phyloP scores from a whole-genome alignment of 2,329 filamentous ascomycete species.

The Alternaria alternata region DNA sequence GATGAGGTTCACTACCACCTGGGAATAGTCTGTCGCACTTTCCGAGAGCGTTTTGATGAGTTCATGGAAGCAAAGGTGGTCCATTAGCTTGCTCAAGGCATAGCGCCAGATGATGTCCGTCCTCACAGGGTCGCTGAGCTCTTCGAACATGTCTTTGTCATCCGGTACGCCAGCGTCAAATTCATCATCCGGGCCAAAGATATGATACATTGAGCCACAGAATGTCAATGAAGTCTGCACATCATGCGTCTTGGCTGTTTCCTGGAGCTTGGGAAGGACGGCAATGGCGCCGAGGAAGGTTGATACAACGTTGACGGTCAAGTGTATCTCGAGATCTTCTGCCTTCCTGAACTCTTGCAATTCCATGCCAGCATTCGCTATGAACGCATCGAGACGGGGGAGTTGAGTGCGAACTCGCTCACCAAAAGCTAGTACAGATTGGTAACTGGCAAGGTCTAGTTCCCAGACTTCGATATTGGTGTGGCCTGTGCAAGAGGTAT shows the following conservation, averaged over 20 bases:
- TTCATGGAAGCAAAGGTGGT: conserved; percentile 16
- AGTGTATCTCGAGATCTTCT: conserved; percentile 35
- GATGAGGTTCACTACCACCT: conserved; percentile 11
- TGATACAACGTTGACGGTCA: conserved; percentile 36
- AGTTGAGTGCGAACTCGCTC: conserved; percentile 12
- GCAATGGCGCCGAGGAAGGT: conserved; percentile 31
- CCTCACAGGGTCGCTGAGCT: conserved; percentile 8
- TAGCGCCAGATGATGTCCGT: conserved; percentile 17
- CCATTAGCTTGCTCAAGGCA: conserved; percentile 18
- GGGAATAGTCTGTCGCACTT: neutral
- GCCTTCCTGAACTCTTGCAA: conserved; percentile 12
- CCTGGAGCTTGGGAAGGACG: conserved; percentile 24
- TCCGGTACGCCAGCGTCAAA: conserved; percentile 1
- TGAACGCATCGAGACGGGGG: conserved; percentile 19
- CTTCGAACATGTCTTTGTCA: conserved; percentile 10
- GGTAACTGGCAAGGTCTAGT: conserved; percentile 10
- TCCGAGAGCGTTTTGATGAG: neutral
- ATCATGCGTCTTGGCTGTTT: conserved; percentile 6
- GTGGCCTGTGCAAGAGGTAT: neutral
- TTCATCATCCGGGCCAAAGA: neutral
- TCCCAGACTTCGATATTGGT: conserved; percentile 9
- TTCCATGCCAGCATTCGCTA: conserved; percentile 23
- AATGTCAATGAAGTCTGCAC: conserved; percentile 13
- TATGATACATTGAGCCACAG: conserved; percentile 19
- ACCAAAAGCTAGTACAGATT: conserved; percentile 6